These are phyloP conservation scores for Trypanosomatidae sp. DNA, from an alignment of 208 protist genomes.

Conservation along the genomic window DNA sequence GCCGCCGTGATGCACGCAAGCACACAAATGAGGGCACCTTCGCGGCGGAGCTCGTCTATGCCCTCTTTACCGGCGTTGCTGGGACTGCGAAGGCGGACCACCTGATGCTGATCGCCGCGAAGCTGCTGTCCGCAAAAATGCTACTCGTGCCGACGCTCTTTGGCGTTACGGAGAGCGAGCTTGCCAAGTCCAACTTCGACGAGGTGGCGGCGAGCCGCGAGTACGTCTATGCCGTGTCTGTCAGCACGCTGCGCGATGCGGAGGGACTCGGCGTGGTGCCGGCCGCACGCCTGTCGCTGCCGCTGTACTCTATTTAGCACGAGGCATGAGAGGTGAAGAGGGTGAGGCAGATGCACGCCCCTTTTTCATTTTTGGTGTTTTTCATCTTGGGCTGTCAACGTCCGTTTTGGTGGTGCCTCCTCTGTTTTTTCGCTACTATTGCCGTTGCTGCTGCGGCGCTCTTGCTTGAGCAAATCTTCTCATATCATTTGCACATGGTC, in stretches of 20 bases:
- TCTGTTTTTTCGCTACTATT: too few species aligned
- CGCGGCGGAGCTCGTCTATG: constrained; percentile 55
- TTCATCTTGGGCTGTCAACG: too few species aligned
- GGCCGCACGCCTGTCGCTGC: constrained; percentile 55
- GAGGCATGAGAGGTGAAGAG: too few species aligned
- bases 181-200: constrained; percentile 78
- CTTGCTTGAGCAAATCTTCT: too few species aligned
- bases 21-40: not conserved
- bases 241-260: constrained; percentile 12
- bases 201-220: constrained; percentile 51
- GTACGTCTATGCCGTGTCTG: constrained; percentile 60
- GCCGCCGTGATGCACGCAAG: constrained; percentile 31
- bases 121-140: constrained; percentile 50
- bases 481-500: too few species aligned
- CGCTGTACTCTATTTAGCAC: constrained; percentile 55
- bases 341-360: too few species aligned
- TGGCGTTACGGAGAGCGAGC: constrained; percentile 79
- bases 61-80: constrained; percentile 59
- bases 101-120: constrained; percentile 52
- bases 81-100: constrained; percentile 60
- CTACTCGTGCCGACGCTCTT: constrained; percentile 72
- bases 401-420: too few species aligned
- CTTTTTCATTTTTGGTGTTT: too few species aligned
- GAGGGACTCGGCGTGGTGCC: constrained; percentile 37
- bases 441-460: too few species aligned